Evolutionary conservation across 805 yeast genomes (phyloP).

Genomic region (Kluyveromyces wickerhamii): DNA sequence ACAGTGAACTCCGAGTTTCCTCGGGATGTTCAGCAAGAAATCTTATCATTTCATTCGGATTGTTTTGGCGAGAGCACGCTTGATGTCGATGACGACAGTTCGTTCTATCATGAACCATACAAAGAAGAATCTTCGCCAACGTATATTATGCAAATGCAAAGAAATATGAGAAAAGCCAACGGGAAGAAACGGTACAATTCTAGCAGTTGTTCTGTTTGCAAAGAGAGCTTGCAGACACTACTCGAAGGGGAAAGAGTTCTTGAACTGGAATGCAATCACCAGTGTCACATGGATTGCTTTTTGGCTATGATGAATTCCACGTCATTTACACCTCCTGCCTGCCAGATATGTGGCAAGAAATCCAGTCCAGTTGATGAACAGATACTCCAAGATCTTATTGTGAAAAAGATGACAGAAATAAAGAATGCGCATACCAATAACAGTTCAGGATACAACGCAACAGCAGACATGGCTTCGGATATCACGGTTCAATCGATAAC

Average conservation of each 20-base stretch:
- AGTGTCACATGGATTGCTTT: constrained; percentile 39
- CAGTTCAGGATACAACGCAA: neutral
- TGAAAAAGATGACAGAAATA: constrained; percentile 11
- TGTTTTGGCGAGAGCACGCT: neutral
- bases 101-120: constrained; percentile 12
- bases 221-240: constrained; percentile 33
- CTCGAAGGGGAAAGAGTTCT: constrained; percentile 38
- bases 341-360: constrained; percentile 20
- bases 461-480: neutral
- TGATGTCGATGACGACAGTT: neutral
- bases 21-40: neutral
- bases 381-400: constrained; percentile 20
- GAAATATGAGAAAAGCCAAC: constrained; percentile 11
- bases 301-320: constrained; percentile 23
- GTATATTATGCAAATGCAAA: constrained; percentile 10
- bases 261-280: constrained; percentile 37
- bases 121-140: constrained; percentile 23
- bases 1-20: neutral
- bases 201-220: constrained; percentile 37
- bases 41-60: constrained; percentile 1
- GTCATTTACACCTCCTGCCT: constrained; percentile 16
- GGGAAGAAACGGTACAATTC: constrained; percentile 23
- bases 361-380: constrained; percentile 26
- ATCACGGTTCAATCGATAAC: neutral
- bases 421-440: constrained; percentile 2